These are phyloP conservation scores for Fistulifera solaris DNA, from an alignment of 108 stramenopile genomes.

Conservation along the genomic window DNA sequence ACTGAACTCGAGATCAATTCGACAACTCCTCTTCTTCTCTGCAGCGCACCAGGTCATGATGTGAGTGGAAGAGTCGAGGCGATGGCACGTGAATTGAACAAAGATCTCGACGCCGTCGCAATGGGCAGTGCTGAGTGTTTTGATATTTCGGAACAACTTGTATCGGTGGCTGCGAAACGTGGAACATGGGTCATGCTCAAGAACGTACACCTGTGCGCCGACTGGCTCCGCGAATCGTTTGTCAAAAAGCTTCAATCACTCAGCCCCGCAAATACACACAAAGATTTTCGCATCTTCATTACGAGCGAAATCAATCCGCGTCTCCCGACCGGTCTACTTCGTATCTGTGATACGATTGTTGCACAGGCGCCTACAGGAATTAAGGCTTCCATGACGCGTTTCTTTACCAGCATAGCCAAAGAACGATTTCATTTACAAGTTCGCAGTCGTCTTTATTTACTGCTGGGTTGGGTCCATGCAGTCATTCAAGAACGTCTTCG, in stretches of 20 bases:
- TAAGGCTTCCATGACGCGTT: slow-evolving; percentile 82
- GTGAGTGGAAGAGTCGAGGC: slow-evolving; percentile 91
- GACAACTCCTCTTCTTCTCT: slow-evolving; percentile 76
- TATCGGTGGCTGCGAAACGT: slow-evolving; percentile 63
- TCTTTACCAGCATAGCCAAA: slow-evolving; percentile 74
- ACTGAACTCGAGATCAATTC: slow-evolving; percentile 65
- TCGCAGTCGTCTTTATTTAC: slow-evolving; percentile 80
- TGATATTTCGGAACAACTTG: slow-evolving; percentile 71
- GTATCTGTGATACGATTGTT: slow-evolving; percentile 69
- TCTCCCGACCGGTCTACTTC: slow-evolving; percentile 73
- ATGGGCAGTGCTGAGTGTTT: slow-evolving; percentile 95
- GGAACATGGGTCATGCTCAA: slow-evolving; percentile 98
- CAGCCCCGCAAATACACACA: slow-evolving; percentile 38
- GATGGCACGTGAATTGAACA: slow-evolving; percentile 68
- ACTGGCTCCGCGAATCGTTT: slow-evolving; percentile 90
- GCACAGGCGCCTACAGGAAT: slow-evolving; percentile 94
- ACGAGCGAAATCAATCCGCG: slow-evolving; percentile 87
- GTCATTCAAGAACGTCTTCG: slow-evolving; percentile 94
- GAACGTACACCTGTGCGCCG: slow-evolving; percentile 95
- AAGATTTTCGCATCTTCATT: slow-evolving; percentile 86
- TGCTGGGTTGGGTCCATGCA: slow-evolving; percentile 93
- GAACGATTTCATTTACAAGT: slow-evolving; percentile 38
- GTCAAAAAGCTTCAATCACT: slow-evolving; percentile 90
- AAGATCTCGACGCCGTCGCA: slow-evolving; percentile 78
- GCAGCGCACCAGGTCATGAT: slow-evolving; percentile 93